phyloP scores from a whole-genome alignment of 805 yeast genomes.

The Kuraishia floccosa region DNA sequence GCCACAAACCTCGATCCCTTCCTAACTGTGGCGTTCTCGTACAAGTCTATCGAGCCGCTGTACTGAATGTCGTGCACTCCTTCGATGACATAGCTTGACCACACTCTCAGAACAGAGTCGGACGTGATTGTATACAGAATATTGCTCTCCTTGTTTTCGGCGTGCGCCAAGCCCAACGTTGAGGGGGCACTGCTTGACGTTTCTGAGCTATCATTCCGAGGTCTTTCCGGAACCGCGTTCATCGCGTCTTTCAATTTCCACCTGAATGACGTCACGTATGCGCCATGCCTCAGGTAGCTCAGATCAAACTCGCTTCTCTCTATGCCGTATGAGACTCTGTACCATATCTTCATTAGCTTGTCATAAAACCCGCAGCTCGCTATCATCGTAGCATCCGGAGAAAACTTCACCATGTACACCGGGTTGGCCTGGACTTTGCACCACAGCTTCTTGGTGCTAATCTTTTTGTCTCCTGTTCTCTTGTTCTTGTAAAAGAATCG shows the following conservation, averaged over 20 bases:
- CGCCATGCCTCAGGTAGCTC: slow-evolving; percentile 54
- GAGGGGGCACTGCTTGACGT: slow-evolving; percentile 18
- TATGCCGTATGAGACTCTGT: slow-evolving; percentile 56
- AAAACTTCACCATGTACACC: slow-evolving; percentile 41
- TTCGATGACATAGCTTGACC: slow-evolving; percentile 55
- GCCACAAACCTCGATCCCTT: slow-evolving; percentile 11
- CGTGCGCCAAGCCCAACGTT: slow-evolving; percentile 23
- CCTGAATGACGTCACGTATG: slow-evolving; percentile 40
- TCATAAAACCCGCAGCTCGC: slow-evolving; percentile 58
- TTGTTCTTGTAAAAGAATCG: slow-evolving; percentile 20
- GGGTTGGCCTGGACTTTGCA: slow-evolving; percentile 46
- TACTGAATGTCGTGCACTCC: slow-evolving; percentile 43
- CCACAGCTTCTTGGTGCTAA: slow-evolving; percentile 26
- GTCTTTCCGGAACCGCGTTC: neutral
- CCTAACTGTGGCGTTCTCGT: slow-evolving; percentile 7
- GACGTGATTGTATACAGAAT: slow-evolving; percentile 54
- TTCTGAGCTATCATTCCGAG: slow-evolving; percentile 1
- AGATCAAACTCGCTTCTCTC: slow-evolving; percentile 58
- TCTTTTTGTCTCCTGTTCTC: slow-evolving; percentile 6
- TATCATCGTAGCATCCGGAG: slow-evolving; percentile 59
- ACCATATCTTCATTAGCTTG: slow-evolving; percentile 66
- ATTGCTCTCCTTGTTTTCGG: slow-evolving; percentile 27
- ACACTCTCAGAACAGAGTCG: slow-evolving; percentile 50
- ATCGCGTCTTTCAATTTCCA: slow-evolving; percentile 33
- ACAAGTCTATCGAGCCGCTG: slow-evolving; percentile 40